A percentile compares a stretch with the other conserved stretches of the same genome.
Conservation (phyloP, 768 basidiomycete genomes). For the Pisolithus microcarpus region DNA sequence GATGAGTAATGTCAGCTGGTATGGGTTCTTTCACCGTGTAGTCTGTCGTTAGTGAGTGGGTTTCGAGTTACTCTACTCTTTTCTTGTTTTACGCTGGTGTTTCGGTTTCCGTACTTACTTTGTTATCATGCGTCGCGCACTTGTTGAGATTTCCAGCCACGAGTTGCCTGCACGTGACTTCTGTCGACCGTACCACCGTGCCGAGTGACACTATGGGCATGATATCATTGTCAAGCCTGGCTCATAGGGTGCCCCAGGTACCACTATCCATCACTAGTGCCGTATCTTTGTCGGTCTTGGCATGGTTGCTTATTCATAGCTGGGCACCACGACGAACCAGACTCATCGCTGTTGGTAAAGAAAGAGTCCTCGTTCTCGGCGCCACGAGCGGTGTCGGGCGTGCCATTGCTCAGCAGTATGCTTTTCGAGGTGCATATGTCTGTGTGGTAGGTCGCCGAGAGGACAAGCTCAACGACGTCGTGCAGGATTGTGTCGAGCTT, state of each 20-base stretch:
- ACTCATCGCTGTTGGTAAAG: conserved; percentile 36
- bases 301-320: conserved; percentile 12
- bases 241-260: not conserved
- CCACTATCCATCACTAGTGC: conserved; percentile 3
- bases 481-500: conserved; percentile 44
- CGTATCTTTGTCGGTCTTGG: conserved; percentile 10
- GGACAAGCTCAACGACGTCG: conserved; percentile 49
- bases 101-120: too few species aligned
- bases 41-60: too few species aligned
- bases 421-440: conserved; percentile 63
- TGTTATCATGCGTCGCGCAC: too few species aligned
- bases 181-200: conserved; percentile 21
- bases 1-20: conserved; percentile 3
- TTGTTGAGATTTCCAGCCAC: too few species aligned
- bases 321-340: conserved; percentile 22
- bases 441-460: conserved; percentile 68
- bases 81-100: too few species aligned
- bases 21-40: too few species aligned
- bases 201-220: too few species aligned
- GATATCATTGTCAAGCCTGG: not conserved
- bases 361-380: conserved; percentile 77
- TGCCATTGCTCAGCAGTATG: conserved; percentile 62
- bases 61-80: too few species aligned
- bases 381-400: conserved; percentile 81
- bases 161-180: not conserved